Percentiles rank a stretch among this genome's conserved stretches.
Conservation (phyloP, 1,284 basidiomycete species). For the Ceratobasidium sp. region DNA sequence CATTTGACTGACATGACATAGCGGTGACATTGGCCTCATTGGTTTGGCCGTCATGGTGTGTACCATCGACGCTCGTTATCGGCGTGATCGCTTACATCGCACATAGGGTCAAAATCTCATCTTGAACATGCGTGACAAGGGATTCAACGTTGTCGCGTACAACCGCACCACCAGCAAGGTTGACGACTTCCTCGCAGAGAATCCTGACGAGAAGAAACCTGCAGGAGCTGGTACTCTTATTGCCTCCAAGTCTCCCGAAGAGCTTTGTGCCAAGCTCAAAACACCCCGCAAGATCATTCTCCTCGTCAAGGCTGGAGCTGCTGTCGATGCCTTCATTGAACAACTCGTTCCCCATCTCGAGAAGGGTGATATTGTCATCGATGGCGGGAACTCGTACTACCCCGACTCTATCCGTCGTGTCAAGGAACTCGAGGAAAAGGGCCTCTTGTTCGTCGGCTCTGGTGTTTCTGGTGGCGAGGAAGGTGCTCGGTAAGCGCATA, state of each 20-base stretch:
- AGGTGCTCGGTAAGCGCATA: slow-evolving; percentile 78
- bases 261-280: slow-evolving; percentile 80
- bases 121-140: slow-evolving; percentile 99
- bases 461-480: slow-evolving; percentile 99
- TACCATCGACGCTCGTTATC: slow-evolving; percentile 41
- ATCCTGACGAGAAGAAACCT: slow-evolving; percentile 85
- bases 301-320: slow-evolving; percentile 88
- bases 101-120: slow-evolving; percentile 92
- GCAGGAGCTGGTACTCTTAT: slow-evolving; percentile 61
- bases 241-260: slow-evolving; percentile 93
- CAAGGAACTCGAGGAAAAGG: slow-evolving; percentile 92
- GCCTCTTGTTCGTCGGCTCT: slow-evolving; percentile 95
- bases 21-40: slow-evolving; percentile 91
- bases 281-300: slow-evolving; percentile 84
- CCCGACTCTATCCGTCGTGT: slow-evolving; percentile 97
- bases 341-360: slow-evolving; percentile 71
- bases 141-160: slow-evolving; percentile 95
- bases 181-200: slow-evolving; percentile 92
- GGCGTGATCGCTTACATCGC: slow-evolving; percentile 31
- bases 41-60: slow-evolving; percentile 96
- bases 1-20: slow-evolving; percentile 47
- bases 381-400: slow-evolving; percentile 99
- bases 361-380: slow-evolving; percentile 90
- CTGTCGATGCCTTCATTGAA: slow-evolving; percentile 70
- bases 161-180: slow-evolving; percentile 98